Base-by-base conservation (phyloP, 1,139 yeast genomes). In the Casaregolazyma lundiana region DNA sequence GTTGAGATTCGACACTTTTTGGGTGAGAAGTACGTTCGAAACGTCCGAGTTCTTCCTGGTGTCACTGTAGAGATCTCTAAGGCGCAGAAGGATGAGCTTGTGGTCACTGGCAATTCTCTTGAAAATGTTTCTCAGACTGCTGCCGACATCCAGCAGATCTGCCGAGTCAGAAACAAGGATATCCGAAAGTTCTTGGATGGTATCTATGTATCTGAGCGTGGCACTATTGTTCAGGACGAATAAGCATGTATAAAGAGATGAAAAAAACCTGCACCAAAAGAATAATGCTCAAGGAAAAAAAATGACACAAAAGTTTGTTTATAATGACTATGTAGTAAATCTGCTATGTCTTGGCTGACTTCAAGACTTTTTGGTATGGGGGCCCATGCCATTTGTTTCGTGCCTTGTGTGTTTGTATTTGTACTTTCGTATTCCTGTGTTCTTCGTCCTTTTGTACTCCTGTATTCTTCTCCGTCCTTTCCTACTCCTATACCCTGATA, bases 111-210 rank as follows among this genome's bases (percentile, higher is more conserved):
- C 76, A 92, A 89, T 95, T 92, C 97, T 55, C 81, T 92, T 66
- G 98, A 92, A 78, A 86, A 81, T 68, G 98, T 92, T 64, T 92
- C 98, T 60, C 98, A 92, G 78, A 84, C 90, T 69, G 95, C 96
- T 75, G 98, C 98, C 67, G 97, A 90, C 71, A 80, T 92, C 66
- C 97, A 92, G 78, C 98, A 94, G 80, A 81, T 81, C 76, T 90
- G 97, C 80, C 84, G 95, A 75, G 98, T 90, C 70, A 87, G 97
- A 83, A 92, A 92, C 95, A 94, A 94, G 90, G 99, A 94, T 92
- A 92, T 94, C 90, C 89, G 98, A 80, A 92, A 92, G 84, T 92
- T 69, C 66, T 85, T 92, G 82, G 98, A 92, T 77, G 98, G 98
- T 89, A 90, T 92, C 79, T 92, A 92, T 76, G 98, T 92, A 67